Percentiles rank a stretch among this genome's conserved stretches.
Conservation (phyloP, 164 flowering plant genomes). For the Magnolia sinica region DNA sequence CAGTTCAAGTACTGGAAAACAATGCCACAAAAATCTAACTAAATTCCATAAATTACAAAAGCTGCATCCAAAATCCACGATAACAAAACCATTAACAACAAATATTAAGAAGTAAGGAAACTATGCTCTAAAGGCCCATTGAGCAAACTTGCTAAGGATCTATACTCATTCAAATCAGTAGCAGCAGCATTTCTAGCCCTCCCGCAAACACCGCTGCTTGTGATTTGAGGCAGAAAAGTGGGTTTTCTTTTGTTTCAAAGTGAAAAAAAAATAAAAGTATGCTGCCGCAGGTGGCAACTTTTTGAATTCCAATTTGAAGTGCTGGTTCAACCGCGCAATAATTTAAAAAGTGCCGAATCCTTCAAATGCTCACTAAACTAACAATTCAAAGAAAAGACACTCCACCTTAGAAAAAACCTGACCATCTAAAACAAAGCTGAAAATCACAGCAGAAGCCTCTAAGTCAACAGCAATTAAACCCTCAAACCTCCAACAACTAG, state of each 20-base stretch:
- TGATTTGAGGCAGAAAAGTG: neutral
- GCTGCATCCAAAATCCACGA: neutral
- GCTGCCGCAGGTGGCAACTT: neutral
- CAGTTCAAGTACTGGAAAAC: no score
- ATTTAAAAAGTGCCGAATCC: neutral
- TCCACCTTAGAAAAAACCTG: neutral
- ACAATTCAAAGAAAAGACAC: neutral
- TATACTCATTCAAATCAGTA: neutral
- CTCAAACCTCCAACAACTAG: no score
- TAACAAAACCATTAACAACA: neutral
- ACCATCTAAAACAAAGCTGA: no score
- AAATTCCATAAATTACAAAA: no score
- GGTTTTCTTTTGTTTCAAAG: no score
- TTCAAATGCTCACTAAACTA: neutral
- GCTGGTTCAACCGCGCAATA: neutral
- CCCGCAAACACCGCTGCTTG: neutral
- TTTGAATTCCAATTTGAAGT: neutral
- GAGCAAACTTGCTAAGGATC: neutral
- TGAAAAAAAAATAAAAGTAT: no score
- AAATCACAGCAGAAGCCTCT: no score
- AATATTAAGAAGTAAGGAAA: no score
- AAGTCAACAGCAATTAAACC: no score
- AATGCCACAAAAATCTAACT: neutral
- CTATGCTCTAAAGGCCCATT: neutral
- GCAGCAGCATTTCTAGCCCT: neutral